phyloP scores from a whole-genome alignment of 2,329 filamentous ascomycete genomes.

The Pestalotiopsis fici region DNA sequence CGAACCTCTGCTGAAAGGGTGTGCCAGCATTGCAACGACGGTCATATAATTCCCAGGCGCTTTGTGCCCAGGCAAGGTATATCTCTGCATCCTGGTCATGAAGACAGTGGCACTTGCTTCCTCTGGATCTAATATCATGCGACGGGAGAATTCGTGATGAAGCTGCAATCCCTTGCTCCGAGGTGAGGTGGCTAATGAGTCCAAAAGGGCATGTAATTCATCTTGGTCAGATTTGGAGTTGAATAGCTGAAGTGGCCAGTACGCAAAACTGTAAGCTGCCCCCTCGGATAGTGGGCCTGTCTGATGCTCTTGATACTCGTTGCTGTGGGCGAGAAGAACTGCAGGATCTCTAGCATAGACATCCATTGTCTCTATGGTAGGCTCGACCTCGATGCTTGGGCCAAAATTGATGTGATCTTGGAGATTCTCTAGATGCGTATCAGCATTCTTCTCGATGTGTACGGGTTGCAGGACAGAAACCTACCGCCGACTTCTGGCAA shows the following conservation, averaged over 20 bases:
- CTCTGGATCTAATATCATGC: background rate
- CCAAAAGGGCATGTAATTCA: background rate
- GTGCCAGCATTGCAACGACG: background rate
- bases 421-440: constrained; percentile 13
- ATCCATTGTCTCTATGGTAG: background rate
- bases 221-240: background rate
- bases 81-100: background rate
- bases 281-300: background rate
- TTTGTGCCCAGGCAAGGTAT: background rate
- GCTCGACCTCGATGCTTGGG: background rate
- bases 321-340: background rate
- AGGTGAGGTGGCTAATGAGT: too few relatives aligned
- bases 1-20: constrained; percentile 14
- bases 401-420: constrained; percentile 30
- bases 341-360: background rate
- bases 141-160: background rate
- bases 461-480: background rate
- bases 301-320: background rate
- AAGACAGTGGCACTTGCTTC: background rate
- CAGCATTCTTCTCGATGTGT: background rate
- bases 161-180: background rate
- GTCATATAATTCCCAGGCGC: background rate
- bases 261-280: background rate
- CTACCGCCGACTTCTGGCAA: constrained; percentile 39
- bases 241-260: background rate